phyloP scores from a whole-genome alignment of 176 grass and related monocot genomes.

The Zea luxurians region DNA sequence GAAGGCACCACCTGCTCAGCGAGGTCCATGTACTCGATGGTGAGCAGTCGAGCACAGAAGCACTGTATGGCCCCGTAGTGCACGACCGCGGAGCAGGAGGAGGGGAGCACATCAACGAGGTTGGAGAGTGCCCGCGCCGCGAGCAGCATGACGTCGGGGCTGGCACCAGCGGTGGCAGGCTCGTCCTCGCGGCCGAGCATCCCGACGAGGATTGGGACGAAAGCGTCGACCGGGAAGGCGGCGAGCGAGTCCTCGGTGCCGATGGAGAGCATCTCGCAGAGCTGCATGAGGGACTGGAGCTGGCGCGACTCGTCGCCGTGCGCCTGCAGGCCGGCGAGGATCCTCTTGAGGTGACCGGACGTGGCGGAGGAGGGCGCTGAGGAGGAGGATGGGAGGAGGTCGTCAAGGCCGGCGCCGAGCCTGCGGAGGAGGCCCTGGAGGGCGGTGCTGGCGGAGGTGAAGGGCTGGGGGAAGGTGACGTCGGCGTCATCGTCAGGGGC shows the following conservation, averaged over 20 bases:
- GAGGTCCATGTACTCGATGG: conserved; percentile 97
- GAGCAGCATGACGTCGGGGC: conserved; percentile 85
- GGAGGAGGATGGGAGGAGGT: conserved; percentile 67
- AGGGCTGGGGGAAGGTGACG: conserved; percentile 67
- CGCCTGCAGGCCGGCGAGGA: conserved; percentile 67
- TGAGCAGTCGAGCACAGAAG: conserved; percentile 81
- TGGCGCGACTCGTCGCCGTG: conserved; percentile 62
- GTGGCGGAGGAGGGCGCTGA: conserved; percentile 44
- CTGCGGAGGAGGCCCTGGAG: conserved; percentile 85
- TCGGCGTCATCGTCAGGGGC: conserved; percentile 52
- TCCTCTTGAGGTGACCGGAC: conserved; percentile 71
- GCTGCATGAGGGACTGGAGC: conserved; percentile 73
- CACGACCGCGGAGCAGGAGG: conserved; percentile 76
- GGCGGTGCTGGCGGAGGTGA: conserved; percentile 77
- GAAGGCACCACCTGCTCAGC: conserved; percentile 69
- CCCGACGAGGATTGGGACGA: conserved; percentile 75
- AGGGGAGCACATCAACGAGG: conserved; percentile 80
- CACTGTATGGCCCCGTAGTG: conserved; percentile 84
- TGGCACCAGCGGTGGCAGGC: conserved; percentile 37
- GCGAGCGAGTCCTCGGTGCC: conserved; percentile 80
- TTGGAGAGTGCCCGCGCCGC: conserved; percentile 79
- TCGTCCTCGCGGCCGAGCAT: conserved; percentile 56
- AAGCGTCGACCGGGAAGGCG: conserved; percentile 77
- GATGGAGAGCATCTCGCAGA: conserved; percentile 94
- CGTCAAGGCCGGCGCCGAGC: conserved; percentile 83